phyloP scores from a whole-genome alignment of 345 rosid genomes.

The Pseudoturritis turrita region DNA sequence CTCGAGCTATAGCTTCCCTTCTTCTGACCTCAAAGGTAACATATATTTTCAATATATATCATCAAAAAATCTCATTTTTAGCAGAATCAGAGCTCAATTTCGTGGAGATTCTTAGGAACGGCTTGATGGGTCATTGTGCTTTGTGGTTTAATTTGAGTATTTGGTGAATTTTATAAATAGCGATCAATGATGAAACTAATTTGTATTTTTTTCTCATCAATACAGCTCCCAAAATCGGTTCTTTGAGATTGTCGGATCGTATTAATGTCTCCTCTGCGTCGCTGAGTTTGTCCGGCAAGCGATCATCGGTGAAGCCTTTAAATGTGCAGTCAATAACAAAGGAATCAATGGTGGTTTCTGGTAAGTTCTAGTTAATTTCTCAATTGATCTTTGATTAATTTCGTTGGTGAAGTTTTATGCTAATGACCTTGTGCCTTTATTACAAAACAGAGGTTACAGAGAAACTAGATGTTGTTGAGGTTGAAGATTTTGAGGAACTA shows the following conservation, averaged over 20 bases:
- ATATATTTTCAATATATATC: neutral
- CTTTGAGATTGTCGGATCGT: conserved; percentile 45
- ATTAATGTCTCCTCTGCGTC: conserved; percentile 27
- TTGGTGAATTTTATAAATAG: neutral
- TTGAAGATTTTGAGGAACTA: conserved; percentile 57
- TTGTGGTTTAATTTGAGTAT: neutral
- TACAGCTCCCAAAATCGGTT: conserved; percentile 54
- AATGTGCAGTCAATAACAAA: conserved; percentile 54
- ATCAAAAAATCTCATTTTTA: neutral
- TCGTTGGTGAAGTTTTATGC: neutral
- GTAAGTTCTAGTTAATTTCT: conserved; percentile 29
- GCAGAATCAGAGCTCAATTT: neutral
- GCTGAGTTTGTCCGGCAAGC: conserved; percentile 38
- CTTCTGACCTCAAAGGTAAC: conserved; percentile 45
- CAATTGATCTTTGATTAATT: neutral
- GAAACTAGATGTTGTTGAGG: conserved; percentile 48
- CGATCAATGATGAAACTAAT: neutral
- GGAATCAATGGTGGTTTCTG: conserved; percentile 41
- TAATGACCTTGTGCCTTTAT: neutral
- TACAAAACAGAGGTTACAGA: conserved; percentile 38
- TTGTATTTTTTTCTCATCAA: neutral
- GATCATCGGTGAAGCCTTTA: conserved; percentile 43
- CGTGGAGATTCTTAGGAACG: neutral
- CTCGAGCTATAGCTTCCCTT: conserved; percentile 32
- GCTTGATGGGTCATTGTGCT: neutral